These are phyloP conservation scores for Pholiota adiposa DNA, from an alignment of 1,284 basidiomycete species.

Conservation along the genomic window DNA sequence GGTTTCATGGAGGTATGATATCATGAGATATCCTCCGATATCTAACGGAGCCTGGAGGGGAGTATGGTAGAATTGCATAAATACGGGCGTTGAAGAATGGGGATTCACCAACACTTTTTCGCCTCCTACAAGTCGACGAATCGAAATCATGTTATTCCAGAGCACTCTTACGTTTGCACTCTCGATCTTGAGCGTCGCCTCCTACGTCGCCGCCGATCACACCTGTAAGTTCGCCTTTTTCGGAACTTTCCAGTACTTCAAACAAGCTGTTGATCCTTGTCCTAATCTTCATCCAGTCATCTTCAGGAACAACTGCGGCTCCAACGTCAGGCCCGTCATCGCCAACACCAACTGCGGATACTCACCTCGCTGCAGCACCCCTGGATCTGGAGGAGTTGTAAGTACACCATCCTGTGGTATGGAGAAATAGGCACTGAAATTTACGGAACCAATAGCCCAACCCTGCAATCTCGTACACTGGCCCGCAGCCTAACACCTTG, in stretches of 20 bases:
- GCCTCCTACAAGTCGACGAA: background rate
- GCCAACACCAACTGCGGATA: slow-evolving; percentile 44
- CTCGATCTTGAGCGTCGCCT: slow-evolving; percentile 7
- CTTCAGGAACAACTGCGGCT: slow-evolving; percentile 38
- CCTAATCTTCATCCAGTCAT: slow-evolving; percentile 28
- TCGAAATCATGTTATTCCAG: slow-evolving; percentile 1
- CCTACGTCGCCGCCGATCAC: slow-evolving; percentile 22
- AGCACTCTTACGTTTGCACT: slow-evolving; percentile 4
- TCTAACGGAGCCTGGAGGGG: background rate
- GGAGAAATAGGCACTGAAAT: background rate
- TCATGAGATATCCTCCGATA: background rate
- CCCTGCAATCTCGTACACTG: slow-evolving; percentile 38
- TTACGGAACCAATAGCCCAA: slow-evolving; percentile 28
- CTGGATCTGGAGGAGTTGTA: slow-evolving; percentile 37
- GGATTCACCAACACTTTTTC: background rate
- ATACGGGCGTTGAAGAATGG: background rate
- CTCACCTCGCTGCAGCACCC: slow-evolving; percentile 39
- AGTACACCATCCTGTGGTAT: too few species aligned
- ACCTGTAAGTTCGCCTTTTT: slow-evolving; percentile 18
- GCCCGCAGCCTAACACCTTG: slow-evolving; percentile 36
- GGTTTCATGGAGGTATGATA: background rate
- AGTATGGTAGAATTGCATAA: background rate
- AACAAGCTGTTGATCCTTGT: background rate
- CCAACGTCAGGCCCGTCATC: slow-evolving; percentile 36
- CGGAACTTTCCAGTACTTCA: background rate